Evolutionary conservation across 192 early-diverging fungal genomes (phyloP).

Genomic region (Spizellomyces sp.): DNA sequence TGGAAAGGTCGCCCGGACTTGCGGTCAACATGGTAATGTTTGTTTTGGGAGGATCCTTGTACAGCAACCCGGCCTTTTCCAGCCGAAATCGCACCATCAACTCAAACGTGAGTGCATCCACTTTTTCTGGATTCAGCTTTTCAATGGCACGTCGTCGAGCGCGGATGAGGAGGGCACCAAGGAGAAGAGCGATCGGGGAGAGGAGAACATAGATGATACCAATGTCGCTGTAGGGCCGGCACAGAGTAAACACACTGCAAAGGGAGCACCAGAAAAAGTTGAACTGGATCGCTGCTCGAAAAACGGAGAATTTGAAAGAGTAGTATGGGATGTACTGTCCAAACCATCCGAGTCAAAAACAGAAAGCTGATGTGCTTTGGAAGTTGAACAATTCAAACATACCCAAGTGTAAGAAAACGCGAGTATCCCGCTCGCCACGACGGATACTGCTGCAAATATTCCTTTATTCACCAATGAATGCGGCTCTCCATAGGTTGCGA

Average conservation of each 20-base stretch:
- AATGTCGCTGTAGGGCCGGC: constrained; percentile 44
- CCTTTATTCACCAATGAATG: background rate
- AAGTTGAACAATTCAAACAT: constrained; percentile 4
- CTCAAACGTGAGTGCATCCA: constrained; percentile 36
- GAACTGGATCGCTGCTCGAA: constrained; percentile 36
- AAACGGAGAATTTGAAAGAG: constrained; percentile 35
- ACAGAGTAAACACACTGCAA: constrained; percentile 37
- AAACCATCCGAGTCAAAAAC: constrained; percentile 11
- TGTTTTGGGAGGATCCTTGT: constrained; percentile 17
- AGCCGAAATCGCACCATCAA: constrained; percentile 42
- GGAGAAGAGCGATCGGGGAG: constrained; percentile 26
- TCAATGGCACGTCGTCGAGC: constrained; percentile 29
- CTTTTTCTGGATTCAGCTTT: constrained; percentile 11
- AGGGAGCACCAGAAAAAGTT: constrained; percentile 44
- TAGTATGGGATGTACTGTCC: constrained; percentile 52
- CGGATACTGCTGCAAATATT: constrained; percentile 22
- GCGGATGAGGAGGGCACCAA: constrained; percentile 26
- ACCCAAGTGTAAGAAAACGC: constrained; percentile 36
- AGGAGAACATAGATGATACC: constrained; percentile 45
- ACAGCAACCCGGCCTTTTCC: constrained; percentile 28
- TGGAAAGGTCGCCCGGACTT: constrained; percentile 31
- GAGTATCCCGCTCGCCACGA: constrained; percentile 5
- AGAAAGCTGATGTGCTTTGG: background rate
- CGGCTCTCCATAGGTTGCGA: constrained; percentile 23
- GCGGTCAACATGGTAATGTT: constrained; percentile 7